Percentiles rank a stretch among this genome's conserved stretches.
These are phyloP conservation scores for Aspergillus saccharolyticus DNA, from an alignment of 495 filamentous ascomycete genomes.

Conservation along the genomic window DNA sequence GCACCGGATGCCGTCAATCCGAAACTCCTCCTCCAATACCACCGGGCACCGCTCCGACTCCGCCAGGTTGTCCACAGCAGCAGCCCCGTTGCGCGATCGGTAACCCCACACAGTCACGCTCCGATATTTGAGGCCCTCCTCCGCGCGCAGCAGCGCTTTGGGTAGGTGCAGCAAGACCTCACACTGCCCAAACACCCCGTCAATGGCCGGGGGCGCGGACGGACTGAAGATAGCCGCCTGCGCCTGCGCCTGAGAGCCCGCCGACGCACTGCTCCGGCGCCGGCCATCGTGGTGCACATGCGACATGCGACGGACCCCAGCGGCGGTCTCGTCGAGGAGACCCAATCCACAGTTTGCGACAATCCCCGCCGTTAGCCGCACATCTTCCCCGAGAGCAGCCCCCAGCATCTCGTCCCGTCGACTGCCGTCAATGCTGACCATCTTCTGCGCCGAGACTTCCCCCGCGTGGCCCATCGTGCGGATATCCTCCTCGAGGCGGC, in stretches of 20 bases:
- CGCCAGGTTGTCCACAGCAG: slow-evolving; percentile 10
- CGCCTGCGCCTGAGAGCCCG: slow-evolving; percentile 8
- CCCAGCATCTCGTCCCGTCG: slow-evolving; percentile 30
- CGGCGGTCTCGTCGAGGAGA: slow-evolving; percentile 39
- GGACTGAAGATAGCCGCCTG: slow-evolving; percentile 7
- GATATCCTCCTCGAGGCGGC: slow-evolving; percentile 38
- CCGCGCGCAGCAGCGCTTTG: slow-evolving; percentile 39
- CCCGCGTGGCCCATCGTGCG: slow-evolving; percentile 26
- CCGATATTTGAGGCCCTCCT: slow-evolving; percentile 39
- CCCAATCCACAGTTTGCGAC: slow-evolving; percentile 37
- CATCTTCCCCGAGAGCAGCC: slow-evolving; percentile 30
- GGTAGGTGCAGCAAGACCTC: slow-evolving; percentile 40
- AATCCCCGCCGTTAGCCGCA: slow-evolving; percentile 35
- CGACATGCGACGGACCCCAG: slow-evolving; percentile 37
- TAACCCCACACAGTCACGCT: slow-evolving; percentile 39
- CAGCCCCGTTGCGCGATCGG: slow-evolving; percentile 14
- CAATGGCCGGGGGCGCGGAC: slow-evolving; percentile 20
- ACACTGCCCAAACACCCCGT: slow-evolving; percentile 33
- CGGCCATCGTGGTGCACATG: slow-evolving; percentile 28
- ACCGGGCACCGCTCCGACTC: slow-evolving; percentile 26
- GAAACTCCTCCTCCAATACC: slow-evolving; percentile 42
- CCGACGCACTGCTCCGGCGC: slow-evolving; percentile 26
- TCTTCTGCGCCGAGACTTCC: slow-evolving; percentile 20
- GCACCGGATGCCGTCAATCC: slow-evolving; percentile 41
- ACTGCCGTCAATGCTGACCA: slow-evolving; percentile 31